Conservation (phyloP, 1,284 basidiomycete species). For the Cerrena zonata region DNA sequence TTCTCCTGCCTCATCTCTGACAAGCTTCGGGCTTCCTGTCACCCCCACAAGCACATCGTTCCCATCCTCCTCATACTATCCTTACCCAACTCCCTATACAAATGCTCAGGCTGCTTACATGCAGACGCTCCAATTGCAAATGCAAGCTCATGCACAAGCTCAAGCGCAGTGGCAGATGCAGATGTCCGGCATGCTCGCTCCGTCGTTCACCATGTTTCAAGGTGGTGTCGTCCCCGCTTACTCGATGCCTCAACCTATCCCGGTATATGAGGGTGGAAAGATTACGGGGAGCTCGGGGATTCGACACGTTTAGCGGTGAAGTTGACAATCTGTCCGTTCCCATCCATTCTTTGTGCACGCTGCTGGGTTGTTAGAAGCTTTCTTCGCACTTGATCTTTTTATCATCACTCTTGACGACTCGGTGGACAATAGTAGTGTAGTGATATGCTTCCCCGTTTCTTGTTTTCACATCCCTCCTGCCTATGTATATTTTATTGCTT, state of each 20-base stretch:
- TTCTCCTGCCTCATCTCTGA: conserved; percentile 8
- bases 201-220: background rate
- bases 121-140: conserved; percentile 4
- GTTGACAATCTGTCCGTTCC: background rate
- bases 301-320: background rate
- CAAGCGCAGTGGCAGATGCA: conserved; percentile 8
- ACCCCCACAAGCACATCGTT: conserved; percentile 3
- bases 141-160: conserved; percentile 5
- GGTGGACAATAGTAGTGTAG: background rate
- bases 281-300: background rate
- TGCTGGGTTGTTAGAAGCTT: background rate
- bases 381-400: too few species aligned
- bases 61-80: background rate
- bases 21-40: conserved; percentile 3
- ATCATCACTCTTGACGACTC: background rate
- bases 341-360: background rate
- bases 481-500: background rate
- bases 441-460: background rate
- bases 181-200: background rate
- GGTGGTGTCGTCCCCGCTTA: background rate
- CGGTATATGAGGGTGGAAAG: background rate
- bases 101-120: conserved; percentile 2
- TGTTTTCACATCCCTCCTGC: background rate
- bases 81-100: background rate
- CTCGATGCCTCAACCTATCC: background rate